Evolutionary conservation across 2,329 filamentous ascomycete genomes (phyloP).

Genomic region (Fusarium chuoi): DNA sequence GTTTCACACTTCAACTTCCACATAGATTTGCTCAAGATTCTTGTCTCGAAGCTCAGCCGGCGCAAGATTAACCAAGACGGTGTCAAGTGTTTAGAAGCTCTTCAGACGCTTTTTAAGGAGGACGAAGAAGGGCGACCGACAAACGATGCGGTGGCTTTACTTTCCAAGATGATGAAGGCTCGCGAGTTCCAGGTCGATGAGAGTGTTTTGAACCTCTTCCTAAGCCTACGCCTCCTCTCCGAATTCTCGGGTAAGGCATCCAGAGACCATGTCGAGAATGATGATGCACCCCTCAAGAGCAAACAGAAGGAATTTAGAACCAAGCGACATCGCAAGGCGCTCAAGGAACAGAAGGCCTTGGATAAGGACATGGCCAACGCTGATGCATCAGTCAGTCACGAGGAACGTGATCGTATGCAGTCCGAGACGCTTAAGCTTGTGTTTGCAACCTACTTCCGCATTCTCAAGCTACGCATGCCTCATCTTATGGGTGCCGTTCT

Average conservation of each 20-base stretch:
- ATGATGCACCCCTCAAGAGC: slow-evolving; percentile 68
- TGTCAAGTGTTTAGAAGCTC: slow-evolving; percentile 77
- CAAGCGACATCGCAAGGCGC: slow-evolving; percentile 83
- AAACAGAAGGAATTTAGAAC: slow-evolving; percentile 84
- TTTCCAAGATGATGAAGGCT: slow-evolving; percentile 95
- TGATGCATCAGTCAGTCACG: slow-evolving; percentile 89
- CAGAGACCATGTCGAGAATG: slow-evolving; percentile 74
- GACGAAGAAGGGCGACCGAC: slow-evolving; percentile 92
- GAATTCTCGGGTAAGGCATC: slow-evolving; percentile 90
- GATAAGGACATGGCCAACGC: slow-evolving; percentile 95
- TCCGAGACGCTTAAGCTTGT: slow-evolving; percentile 96
- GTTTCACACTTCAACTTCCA: slow-evolving; percentile 99
- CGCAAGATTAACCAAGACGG: slow-evolving; percentile 79
- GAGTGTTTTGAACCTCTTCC: slow-evolving; percentile 87
- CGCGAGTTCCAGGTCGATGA: slow-evolving; percentile 86
- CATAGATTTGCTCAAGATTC: slow-evolving; percentile 83
- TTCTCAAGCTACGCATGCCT: slow-evolving; percentile 83
- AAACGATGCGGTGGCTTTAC: slow-evolving; percentile 83
- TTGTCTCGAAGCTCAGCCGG: slow-evolving; percentile 84
- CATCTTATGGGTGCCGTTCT: slow-evolving; percentile 96
- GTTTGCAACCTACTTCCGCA: slow-evolving; percentile 94
- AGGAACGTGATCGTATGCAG: slow-evolving; percentile 93
- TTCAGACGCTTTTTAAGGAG: slow-evolving; percentile 84
- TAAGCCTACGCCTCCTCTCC: slow-evolving; percentile 86
- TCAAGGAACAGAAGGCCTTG: slow-evolving; percentile 86